Percentiles rank a stretch among this genome's conserved stretches.
Evolutionary conservation across 352 stramenopile genomes (phyloP).

Genomic region (Globisporangium cederbergense): DNA sequence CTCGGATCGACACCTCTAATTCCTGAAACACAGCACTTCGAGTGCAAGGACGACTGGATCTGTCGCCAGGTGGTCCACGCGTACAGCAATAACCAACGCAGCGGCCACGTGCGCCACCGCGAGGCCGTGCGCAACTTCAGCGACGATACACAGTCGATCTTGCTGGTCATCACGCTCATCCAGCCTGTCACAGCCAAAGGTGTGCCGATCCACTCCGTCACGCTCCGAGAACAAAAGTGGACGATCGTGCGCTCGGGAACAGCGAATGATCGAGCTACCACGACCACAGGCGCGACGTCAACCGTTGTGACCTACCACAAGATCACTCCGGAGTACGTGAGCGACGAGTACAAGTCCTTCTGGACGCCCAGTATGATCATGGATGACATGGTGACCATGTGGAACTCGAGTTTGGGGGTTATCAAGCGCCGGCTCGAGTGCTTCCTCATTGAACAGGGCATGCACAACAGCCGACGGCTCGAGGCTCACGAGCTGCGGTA

Average conservation of each 20-base stretch:
- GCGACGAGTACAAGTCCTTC: background rate
- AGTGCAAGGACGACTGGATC: conserved; percentile 5
- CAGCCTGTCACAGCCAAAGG: conserved; percentile 5
- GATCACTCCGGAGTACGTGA: background rate
- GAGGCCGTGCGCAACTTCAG: conserved; percentile 16
- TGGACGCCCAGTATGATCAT: background rate
- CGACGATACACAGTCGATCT: background rate
- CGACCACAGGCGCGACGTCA: background rate
- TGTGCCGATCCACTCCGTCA: background rate
- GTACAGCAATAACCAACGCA: conserved; percentile 19
- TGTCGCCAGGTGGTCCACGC: background rate
- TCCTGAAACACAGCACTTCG: background rate
- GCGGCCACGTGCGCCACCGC: conserved; percentile 26
- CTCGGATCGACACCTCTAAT: too few species aligned
- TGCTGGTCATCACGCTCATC: conserved; percentile 16
- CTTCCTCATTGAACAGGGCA: background rate
- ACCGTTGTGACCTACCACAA: background rate
- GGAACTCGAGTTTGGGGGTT: background rate
- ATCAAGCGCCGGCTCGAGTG: background rate
- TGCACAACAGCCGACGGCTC: background rate
- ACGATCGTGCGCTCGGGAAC: background rate
- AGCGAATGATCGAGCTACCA: too few species aligned
- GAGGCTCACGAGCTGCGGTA: background rate
- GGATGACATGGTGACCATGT: background rate
- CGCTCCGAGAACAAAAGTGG: background rate